phyloP scores from a whole-genome alignment of 768 basidiomycete genomes.

The Lactarius psammicola region DNA sequence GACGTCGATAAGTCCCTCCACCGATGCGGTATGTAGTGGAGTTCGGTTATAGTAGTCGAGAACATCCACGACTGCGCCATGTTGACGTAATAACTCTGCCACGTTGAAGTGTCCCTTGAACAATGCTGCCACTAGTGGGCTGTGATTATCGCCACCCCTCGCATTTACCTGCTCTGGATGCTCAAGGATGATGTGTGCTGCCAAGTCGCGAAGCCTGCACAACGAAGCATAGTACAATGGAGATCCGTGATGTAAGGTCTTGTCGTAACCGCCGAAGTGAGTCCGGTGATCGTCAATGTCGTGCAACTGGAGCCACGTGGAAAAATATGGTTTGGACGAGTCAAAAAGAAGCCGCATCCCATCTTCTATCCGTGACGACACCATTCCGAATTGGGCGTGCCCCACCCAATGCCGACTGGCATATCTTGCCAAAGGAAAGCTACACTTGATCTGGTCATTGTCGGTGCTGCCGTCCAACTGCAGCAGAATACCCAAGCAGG shows the following conservation, averaged over 20 bases:
- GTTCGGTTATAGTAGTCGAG: fast-evolving
- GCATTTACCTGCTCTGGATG: not conserved
- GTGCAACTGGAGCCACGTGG: not conserved
- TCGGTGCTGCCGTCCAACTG: not conserved
- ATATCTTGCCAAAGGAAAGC: not conserved
- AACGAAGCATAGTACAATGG: not conserved
- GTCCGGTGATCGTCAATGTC: not conserved
- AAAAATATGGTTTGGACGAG: not conserved
- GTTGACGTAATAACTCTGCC: not conserved
- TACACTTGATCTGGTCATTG: not conserved
- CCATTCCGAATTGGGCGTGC: not conserved
- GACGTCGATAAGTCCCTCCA: not conserved
- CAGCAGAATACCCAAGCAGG: not conserved
- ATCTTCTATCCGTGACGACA: not conserved
- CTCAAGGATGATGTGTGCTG: not conserved
- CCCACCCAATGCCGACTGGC: not conserved
- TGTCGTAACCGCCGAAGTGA: no score
- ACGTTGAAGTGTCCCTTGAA: not conserved
- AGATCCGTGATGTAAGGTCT: not conserved
- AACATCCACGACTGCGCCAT: not conserved
- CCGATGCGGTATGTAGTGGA: not conserved
- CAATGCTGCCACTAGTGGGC: not conserved
- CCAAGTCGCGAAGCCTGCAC: not conserved
- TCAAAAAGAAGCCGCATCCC: not conserved
- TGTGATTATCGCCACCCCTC: not conserved